A percentile compares a stretch with the other conserved stretches of the same genome.
Evolutionary conservation across 2,329 filamentous ascomycete species (phyloP).

Genomic region (Pyrenophora graminea): DNA sequence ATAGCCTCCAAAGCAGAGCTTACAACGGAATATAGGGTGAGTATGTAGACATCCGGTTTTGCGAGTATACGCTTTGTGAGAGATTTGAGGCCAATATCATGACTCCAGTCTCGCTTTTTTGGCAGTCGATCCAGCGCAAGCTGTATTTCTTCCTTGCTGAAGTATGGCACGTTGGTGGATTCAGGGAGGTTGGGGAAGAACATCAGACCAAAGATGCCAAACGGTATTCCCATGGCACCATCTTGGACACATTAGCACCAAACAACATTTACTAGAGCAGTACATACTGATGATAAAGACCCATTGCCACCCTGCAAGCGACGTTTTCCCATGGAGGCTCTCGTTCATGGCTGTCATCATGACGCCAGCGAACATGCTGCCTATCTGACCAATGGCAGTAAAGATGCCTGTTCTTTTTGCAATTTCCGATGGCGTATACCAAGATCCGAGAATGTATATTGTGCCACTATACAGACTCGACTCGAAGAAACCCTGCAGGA

Average conservation of each 20-base stretch:
- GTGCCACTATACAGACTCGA: slow-evolving; percentile 36
- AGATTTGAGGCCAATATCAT: slow-evolving; percentile 31
- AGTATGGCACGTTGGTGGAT: slow-evolving; percentile 26
- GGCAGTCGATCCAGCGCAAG: slow-evolving; percentile 33
- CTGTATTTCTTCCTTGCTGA: slow-evolving; percentile 32
- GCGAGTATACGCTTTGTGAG: slow-evolving; percentile 27
- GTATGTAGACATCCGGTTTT: slow-evolving; percentile 44
- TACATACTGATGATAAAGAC: slow-evolving; percentile 34
- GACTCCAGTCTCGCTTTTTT: slow-evolving; percentile 29
- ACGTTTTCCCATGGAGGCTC: slow-evolving; percentile 24
- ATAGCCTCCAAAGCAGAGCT: slow-evolving; percentile 45
- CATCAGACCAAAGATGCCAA: slow-evolving; percentile 34
- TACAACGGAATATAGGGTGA: slow-evolving; percentile 47
- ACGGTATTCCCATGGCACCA: slow-evolving; percentile 36
- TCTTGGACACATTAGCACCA: slow-evolving; percentile 21
- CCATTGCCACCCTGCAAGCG: slow-evolving; percentile 37
- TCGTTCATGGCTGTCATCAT: slow-evolving; percentile 43
- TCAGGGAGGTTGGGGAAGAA: slow-evolving; percentile 37
- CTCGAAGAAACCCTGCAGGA: slow-evolving; percentile 36
- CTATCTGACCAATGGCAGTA: slow-evolving; percentile 36
- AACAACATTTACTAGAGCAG: fast-evolving
- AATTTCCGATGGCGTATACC: slow-evolving; percentile 35
- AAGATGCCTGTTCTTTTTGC: slow-evolving; percentile 39
- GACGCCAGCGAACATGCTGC: slow-evolving; percentile 39
- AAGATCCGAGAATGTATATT: slow-evolving; percentile 38